Evolutionary conservation across 2,329 filamentous ascomycete species (phyloP).

Genomic region (Aspergillus neoniger): DNA sequence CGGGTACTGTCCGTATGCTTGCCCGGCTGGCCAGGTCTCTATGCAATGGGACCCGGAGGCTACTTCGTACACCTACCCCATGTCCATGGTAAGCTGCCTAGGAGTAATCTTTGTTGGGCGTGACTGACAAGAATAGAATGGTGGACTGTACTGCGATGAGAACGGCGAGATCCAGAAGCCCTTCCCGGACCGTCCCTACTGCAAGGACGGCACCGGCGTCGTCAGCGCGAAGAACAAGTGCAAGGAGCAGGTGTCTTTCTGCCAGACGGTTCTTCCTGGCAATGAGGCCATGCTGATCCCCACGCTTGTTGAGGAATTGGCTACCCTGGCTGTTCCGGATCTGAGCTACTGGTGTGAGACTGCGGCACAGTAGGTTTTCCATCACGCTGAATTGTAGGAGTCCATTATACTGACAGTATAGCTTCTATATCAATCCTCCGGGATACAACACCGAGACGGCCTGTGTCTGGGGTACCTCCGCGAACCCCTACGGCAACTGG

Average conservation of each 20-base stretch:
- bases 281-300: constrained; percentile 83
- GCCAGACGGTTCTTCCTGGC: constrained; percentile 76
- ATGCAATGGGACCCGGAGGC: constrained; percentile 75
- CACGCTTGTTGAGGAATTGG: constrained; percentile 61
- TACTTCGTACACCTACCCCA: constrained; percentile 65
- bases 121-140: constrained; percentile 55
- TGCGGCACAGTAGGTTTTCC: constrained; percentile 67
- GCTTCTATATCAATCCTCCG: constrained; percentile 77
- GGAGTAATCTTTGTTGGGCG: background rate
- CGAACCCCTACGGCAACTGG: constrained; percentile 72
- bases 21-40: constrained; percentile 73
- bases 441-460: constrained; percentile 61
- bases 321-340: constrained; percentile 70
- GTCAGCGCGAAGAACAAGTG: constrained; percentile 69
- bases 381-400: too few species aligned
- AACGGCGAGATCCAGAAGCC: constrained; percentile 68
- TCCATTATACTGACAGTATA: constrained; percentile 33
- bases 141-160: constrained; percentile 71
- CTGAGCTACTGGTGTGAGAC: constrained; percentile 70
- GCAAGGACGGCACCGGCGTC: constrained; percentile 66
- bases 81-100: constrained; percentile 65
- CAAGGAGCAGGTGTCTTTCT: constrained; percentile 65
- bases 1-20: constrained; percentile 75
- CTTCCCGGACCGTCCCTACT: constrained; percentile 68
- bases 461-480: constrained; percentile 70